phyloP scores from a whole-genome alignment of 2,329 filamentous ascomycete species.

The Pseudovirgaria hyperparasitica region DNA sequence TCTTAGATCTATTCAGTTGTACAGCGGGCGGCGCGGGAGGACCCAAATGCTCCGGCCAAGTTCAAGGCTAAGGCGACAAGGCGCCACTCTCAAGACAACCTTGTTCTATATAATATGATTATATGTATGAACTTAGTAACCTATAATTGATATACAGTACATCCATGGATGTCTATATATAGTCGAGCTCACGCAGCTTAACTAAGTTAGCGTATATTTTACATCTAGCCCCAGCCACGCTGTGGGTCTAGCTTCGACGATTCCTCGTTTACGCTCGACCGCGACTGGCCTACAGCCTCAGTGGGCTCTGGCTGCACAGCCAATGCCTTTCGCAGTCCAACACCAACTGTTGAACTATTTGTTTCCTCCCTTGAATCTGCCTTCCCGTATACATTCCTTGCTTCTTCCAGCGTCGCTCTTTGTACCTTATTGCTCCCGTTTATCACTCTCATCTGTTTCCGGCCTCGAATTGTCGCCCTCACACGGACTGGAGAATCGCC shows the following conservation, averaged over 20 bases:
- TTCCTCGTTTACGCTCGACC: too few relatives aligned
- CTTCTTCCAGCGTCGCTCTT: background rate
- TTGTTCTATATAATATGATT: background rate
- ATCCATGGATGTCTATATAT: too few relatives aligned
- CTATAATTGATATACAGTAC: too few relatives aligned
- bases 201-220: too few relatives aligned
- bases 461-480: background rate
- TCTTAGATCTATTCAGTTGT: background rate
- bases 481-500: too few relatives aligned
- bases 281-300: too few relatives aligned
- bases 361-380: background rate
- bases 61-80: background rate
- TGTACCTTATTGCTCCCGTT: background rate
- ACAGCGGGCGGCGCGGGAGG: background rate
- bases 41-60: background rate
- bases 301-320: too few relatives aligned
- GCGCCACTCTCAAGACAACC: background rate
- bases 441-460: background rate
- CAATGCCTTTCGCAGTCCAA: background rate
- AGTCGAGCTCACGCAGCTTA: too few relatives aligned
- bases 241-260: too few relatives aligned
- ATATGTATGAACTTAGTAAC: too few relatives aligned
- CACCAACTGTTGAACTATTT: background rate
- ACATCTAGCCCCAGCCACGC: too few relatives aligned
- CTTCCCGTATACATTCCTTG: background rate